Conservation (phyloP, 495 filamentous ascomycete species). For the Hypoxylon fuscum region DNA sequence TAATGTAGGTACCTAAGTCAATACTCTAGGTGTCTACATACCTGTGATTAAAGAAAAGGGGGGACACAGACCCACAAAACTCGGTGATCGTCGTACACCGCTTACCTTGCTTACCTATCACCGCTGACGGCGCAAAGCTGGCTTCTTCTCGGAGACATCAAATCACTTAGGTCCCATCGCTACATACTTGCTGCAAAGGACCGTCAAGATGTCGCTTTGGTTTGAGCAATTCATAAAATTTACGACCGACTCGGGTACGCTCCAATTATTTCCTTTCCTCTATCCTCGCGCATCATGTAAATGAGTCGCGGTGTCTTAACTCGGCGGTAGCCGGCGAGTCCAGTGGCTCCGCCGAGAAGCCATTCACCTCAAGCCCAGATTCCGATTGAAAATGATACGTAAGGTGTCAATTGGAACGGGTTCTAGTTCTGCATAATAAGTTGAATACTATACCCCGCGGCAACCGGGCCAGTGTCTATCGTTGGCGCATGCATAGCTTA, state of each 20-base stretch:
- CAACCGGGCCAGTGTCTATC: too few species aligned
- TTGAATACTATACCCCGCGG: background rate
- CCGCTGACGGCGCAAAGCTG: too few species aligned
- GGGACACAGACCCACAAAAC: too few species aligned
- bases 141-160: too few species aligned
- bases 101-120: too few species aligned
- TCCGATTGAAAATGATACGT: constrained; percentile 2
- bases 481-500: too few species aligned
- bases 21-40: too few species aligned
- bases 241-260: constrained; percentile 54
- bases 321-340: too few species aligned
- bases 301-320: background rate
- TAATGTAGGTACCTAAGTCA: too few species aligned
- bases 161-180: background rate
- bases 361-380: background rate
- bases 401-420: background rate
- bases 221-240: constrained; percentile 55
- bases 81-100: too few species aligned
- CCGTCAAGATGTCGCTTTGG: constrained; percentile 32
- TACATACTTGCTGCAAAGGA: background rate
- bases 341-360: constrained; percentile 11
- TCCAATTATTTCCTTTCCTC: constrained; percentile 8
- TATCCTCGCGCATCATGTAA: constrained; percentile 14
- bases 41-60: too few species aligned
- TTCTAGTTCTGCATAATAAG: background rate